phyloP scores from a whole-genome alignment of 306 rosid species.

The Medicago lupulina region DNA sequence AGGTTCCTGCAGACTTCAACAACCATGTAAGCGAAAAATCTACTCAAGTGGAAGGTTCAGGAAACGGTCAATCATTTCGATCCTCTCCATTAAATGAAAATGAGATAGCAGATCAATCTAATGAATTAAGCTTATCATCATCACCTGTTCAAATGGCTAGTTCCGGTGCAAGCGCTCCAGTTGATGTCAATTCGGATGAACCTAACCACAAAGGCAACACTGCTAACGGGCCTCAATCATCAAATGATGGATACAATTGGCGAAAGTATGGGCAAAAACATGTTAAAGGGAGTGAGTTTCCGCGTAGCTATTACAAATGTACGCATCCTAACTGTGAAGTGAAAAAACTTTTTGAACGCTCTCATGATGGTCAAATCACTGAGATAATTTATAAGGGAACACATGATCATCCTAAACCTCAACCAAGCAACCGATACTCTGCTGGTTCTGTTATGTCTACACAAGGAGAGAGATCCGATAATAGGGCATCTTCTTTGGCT shows the following conservation, averaged over 20 bases:
- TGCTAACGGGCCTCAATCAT: slow-evolving; percentile 53
- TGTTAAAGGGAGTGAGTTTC: slow-evolving; percentile 97
- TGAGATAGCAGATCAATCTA: slow-evolving; percentile 64
- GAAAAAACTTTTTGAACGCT: slow-evolving; percentile 93
- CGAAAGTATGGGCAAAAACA: slow-evolving; percentile 95
- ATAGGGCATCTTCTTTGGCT: slow-evolving; percentile 61
- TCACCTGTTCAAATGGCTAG: slow-evolving; percentile 61
- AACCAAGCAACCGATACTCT: slow-evolving; percentile 79
- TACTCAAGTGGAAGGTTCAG: slow-evolving; percentile 62
- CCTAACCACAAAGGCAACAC: slow-evolving; percentile 59
- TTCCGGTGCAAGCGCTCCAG: slow-evolving; percentile 56
- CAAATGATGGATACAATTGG: slow-evolving; percentile 98
- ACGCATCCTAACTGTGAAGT: slow-evolving; percentile 99
- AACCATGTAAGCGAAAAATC: slow-evolving; percentile 57
- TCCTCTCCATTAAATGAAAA: slow-evolving; percentile 63
- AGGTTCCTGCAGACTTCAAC: slow-evolving; percentile 78
- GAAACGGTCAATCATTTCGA: slow-evolving; percentile 56
- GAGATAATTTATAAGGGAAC: slow-evolving; percentile 96
- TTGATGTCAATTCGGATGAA: slow-evolving; percentile 69
- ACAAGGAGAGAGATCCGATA: slow-evolving; percentile 78
- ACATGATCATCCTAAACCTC: slow-evolving; percentile 99
- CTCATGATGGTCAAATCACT: slow-evolving; percentile 91
- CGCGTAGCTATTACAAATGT: slow-evolving; percentile 98
- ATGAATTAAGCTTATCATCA: slow-evolving; percentile 64
- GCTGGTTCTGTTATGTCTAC: slow-evolving; percentile 60